These are phyloP conservation scores for Zymoseptoria passerinii DNA, from an alignment of 2,329 filamentous ascomycete genomes.

Conservation along the genomic window DNA sequence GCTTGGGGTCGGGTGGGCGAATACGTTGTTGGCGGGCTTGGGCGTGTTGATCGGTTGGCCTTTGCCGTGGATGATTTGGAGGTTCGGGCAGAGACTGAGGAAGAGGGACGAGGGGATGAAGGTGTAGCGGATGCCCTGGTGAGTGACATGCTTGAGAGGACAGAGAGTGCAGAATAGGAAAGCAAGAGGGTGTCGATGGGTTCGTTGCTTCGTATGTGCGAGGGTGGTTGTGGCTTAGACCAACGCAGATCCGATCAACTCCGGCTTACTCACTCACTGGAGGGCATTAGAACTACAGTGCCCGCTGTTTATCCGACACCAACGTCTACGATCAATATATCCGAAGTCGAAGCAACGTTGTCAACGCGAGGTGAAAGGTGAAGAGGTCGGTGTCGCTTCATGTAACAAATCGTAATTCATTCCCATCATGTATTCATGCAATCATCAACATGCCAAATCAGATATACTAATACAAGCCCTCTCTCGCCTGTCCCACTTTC, in stretches of 20 bases:
- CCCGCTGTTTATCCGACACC: background rate
- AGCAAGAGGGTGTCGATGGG: no score
- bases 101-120: background rate
- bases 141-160: no score
- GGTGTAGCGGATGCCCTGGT: no score
- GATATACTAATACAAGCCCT: background rate
- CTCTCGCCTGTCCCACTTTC: background rate
- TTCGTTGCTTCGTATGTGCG: no score
- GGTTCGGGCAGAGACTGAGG: constrained; percentile 7
- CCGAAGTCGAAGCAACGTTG: no score
- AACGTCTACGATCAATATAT: background rate
- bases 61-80: constrained; percentile 9
- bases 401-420: background rate
- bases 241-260: no score
- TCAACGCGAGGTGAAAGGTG: background rate
- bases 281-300: background rate
- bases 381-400: background rate
- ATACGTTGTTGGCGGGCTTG: constrained; percentile 46
- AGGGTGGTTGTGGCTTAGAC: no score
- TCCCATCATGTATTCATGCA: background rate
- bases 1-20: constrained; percentile 53
- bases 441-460: background rate
- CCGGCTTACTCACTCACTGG: no score
- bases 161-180: no score
- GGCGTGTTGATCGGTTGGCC: constrained; percentile 26